phyloP scores from a whole-genome alignment of 2,329 filamentous ascomycete species.

The Stagonosporopsis tanaceti region DNA sequence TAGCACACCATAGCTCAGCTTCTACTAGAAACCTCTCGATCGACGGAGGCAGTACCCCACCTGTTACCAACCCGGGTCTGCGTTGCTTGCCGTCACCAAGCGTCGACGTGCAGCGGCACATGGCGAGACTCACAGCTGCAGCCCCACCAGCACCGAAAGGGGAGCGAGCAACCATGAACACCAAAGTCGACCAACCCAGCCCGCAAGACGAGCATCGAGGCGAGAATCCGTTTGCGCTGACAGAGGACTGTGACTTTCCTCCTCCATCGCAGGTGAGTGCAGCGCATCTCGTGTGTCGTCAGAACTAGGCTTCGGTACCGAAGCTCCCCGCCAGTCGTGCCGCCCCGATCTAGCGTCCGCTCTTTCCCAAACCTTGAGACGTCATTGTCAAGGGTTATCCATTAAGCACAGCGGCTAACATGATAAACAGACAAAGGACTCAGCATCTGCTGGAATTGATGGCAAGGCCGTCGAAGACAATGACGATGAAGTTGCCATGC shows the following conservation, averaged over 20 bases:
- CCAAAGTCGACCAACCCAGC: neutral
- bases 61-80: neutral
- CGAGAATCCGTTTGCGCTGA: constrained; percentile 9
- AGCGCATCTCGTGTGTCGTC: constrained; percentile 21
- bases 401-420: constrained; percentile 1
- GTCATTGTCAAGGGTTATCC: neutral
- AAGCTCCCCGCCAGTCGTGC: constrained; percentile 16
- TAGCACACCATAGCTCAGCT: neutral
- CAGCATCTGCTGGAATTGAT: neutral
- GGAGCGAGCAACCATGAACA: constrained; percentile 4
- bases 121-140: constrained; percentile 9
- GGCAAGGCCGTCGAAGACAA: constrained; percentile 6
- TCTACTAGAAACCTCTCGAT: neutral
- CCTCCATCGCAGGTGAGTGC: constrained; percentile 14
- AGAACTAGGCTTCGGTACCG: constrained; percentile 24
- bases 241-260: constrained; percentile 12
- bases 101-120: constrained; percentile 10
- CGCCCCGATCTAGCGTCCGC: constrained; percentile 21
- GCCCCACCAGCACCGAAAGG: neutral
- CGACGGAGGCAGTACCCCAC: neutral
- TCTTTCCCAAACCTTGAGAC: constrained; percentile 15
- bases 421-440: neutral
- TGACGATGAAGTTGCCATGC: constrained; percentile 22
- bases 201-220: neutral
- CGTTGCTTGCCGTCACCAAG: constrained; percentile 3